phyloP scores from a whole-genome alignment of 768 basidiomycete species.

The Rhodotorula toruloides region DNA sequence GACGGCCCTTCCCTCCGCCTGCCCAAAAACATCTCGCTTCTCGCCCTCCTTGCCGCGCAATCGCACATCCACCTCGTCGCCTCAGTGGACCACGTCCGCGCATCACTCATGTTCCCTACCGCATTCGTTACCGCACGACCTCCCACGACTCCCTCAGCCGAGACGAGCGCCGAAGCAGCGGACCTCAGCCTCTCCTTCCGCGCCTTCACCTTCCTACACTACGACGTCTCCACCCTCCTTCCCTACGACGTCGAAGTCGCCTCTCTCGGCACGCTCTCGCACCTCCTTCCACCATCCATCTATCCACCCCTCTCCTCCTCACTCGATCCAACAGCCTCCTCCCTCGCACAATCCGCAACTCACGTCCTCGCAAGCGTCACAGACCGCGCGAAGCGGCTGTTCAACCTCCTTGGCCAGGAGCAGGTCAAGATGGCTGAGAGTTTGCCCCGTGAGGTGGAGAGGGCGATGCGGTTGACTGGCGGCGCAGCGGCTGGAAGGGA shows the following conservation, averaged over 20 bases:
- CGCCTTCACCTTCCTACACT: conserved; percentile 65
- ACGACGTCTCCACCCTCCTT: conserved; percentile 79
- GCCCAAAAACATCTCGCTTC: conserved; percentile 59
- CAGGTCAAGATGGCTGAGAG: conserved; percentile 63
- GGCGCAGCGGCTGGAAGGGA: conserved; percentile 11
- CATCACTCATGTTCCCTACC: conserved; percentile 77
- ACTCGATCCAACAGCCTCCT: conserved; percentile 18
- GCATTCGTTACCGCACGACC: conserved; percentile 43
- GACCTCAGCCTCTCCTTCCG: conserved; percentile 47
- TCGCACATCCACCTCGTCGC: conserved; percentile 74
- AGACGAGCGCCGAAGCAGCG: conserved; percentile 49
- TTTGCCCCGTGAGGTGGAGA: conserved; percentile 41
- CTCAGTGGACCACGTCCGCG: conserved; percentile 79
- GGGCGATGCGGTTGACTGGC: conserved; percentile 8
- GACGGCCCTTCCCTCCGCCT: conserved; percentile 68
- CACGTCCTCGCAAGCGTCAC: conserved; percentile 84
- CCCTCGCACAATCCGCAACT: conserved; percentile 52
- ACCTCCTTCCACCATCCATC: conserved; percentile 51
- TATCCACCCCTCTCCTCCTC: conserved; percentile 55
- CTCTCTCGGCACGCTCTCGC: conserved; percentile 22
- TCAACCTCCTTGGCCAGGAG: conserved; percentile 61
- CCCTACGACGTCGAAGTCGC: conserved; percentile 72
- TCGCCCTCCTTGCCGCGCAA: conserved; percentile 67
- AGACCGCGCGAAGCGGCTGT: conserved; percentile 76
- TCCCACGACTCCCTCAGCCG: background rate